These are phyloP conservation scores for Zancudomyces culisetae DNA, from an alignment of 371 early-diverging fungal genomes.

Conservation along the genomic window DNA sequence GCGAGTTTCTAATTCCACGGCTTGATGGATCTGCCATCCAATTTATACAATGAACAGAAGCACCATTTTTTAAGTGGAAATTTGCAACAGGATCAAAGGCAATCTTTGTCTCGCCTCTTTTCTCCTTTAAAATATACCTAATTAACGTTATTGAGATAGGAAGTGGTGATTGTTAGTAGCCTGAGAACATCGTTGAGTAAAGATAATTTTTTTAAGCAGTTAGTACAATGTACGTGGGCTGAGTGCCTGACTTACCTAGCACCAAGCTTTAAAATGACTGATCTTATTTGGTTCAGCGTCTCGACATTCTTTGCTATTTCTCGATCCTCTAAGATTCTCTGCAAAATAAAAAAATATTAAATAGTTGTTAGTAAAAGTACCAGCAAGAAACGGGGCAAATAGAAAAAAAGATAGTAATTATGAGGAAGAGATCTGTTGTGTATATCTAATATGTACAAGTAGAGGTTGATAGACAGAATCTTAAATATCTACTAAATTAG, in stretches of 20 bases:
- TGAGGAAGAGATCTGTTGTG: no score
- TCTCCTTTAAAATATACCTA: slow-evolving; percentile 22
- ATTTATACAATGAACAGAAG: slow-evolving; percentile 57
- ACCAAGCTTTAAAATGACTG: slow-evolving; percentile 42
- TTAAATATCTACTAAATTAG: no score
- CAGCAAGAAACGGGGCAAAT: no score
- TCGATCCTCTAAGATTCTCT: slow-evolving; percentile 11
- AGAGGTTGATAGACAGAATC: no score
- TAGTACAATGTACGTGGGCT: neutral
- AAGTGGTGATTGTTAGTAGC: no score
- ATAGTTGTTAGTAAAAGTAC: no score
- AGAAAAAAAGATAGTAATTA: no score
- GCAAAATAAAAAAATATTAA: neutral
- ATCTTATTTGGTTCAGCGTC: slow-evolving; percentile 23
- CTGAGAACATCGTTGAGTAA: no score
- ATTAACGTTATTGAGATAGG: no score
- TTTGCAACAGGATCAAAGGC: slow-evolving; percentile 72
- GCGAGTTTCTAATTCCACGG: slow-evolving; percentile 54
- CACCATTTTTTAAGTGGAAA: slow-evolving; percentile 80
- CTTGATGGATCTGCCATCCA: slow-evolving; percentile 61
- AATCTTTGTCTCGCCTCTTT: slow-evolving; percentile 8
- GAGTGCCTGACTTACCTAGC: slow-evolving; percentile 15
- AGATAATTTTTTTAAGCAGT: neutral
- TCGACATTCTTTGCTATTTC: slow-evolving; percentile 14
- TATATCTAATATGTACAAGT: no score